Base-by-base conservation (phyloP, 2,329 filamentous ascomycete genomes). In the Scytalidium lignicola region DNA sequence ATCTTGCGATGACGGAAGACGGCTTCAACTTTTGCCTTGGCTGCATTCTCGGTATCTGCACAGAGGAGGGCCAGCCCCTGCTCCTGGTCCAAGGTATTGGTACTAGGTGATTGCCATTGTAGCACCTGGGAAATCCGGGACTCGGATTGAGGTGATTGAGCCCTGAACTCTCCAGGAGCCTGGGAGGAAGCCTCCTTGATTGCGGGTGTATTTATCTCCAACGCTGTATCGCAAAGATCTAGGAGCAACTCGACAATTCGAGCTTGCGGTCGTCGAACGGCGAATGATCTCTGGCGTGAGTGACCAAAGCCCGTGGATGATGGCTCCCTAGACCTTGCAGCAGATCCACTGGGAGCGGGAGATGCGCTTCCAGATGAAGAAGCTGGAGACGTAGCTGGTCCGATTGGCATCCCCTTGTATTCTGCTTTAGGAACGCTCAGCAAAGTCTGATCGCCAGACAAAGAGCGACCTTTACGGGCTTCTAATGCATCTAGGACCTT, bases 31-130 rank as follows among this genome's bases (percentile, higher is more conserved):
- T 99, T 99, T 41, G 86, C 80, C 61, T 84, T 88, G 21, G 91
- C 88, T 37, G 90, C 80, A 61, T 80, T 84, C 65, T 93, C 90
- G 0, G 91, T 97, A 63, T 99, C 93, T 13, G 88, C 80, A 64
- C 90, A 96, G n/a, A 99, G 73, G 21, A 90, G 68, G 32, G 90
- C 86, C 20, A 99, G 73, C 0, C 93, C 93, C 62, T 95, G 88
- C 64, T 97, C 92, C 65, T 96, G 90, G 54, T 99, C 93, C 15
- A 96, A 71, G 0, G 90, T 93, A 61, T 92, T 92, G 44, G 86
- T 87, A 60, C 89, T 91, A 1, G 93, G 93, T 4, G 92, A 96
- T 62, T 96, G 90, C 93, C 95, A 99, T 65, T 96, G 90, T 57
- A 95, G 68, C 5, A 99, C 91, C 67, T 99, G 93, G 1, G 88